Evolutionary conservation across 139 green algal genomes (phyloP), one percentile per base, ranked within the genome.

Genomic region (Astrephomene gubernaculifera): DNA sequence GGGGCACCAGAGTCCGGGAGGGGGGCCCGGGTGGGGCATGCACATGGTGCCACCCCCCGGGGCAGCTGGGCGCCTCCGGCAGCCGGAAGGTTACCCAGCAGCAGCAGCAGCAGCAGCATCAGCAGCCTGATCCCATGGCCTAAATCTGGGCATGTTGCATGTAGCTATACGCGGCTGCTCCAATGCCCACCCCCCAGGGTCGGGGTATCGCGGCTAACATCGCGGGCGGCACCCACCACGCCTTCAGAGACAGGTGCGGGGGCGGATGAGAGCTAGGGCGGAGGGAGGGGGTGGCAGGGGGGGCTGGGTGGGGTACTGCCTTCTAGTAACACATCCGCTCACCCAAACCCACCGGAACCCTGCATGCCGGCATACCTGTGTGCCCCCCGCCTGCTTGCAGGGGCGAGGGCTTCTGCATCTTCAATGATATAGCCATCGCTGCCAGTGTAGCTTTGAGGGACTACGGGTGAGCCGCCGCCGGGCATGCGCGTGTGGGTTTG

Each of bases 161-260:
- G n/a, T n/a, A n/a, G n/a, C n/a, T n/a, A n/a, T n/a, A n/a, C n/a
- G n/a, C n/a, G n/a, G n/a, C n/a, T n/a, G n/a, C n/a, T n/a, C n/a
- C n/a, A n/a, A n/a, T n/a, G 2, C 31, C 25, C 35, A 10, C 65
- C 4, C 2, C 27, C 24, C 76, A 83, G 76, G 44, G 79, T 2
- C 43, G 53, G 31, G 63, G 31, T 9, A 86, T 90, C 14, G 89
- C 92, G 19, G 90, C 75, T 24, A 90, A 93, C 70, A 81, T 93
- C 22, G 92, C 92, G 24, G 93, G 93, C 8, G 93, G 93, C 81
- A 96, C 93, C 33, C 93, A 96, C 76, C 93, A 96, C 78, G 93
- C 93, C 27, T 96, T 95, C 65, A 7, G 73, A 8, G 61, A 72
- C 64, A 45, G 83, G 72, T 87, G 49, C 25, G n/a, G 29, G 54